phyloP scores from a whole-genome alignment of 345 rosid genomes.

The Lagerstroemia speciosa region DNA sequence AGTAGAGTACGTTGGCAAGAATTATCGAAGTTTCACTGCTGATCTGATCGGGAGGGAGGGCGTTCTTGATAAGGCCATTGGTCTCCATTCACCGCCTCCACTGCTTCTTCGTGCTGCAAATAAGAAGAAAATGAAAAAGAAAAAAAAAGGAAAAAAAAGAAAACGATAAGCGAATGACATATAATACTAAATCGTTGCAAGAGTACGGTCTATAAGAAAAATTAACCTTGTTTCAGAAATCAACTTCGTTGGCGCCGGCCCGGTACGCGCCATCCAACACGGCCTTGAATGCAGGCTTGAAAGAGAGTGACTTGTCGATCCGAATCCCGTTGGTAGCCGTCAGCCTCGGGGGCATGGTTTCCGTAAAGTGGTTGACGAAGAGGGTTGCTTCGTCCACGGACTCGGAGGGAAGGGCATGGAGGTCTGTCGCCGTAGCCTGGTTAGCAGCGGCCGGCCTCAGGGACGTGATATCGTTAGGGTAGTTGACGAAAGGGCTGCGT shows the following conservation, averaged over 20 bases:
- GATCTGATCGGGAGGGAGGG: neutral
- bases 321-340: slow-evolving; percentile 7
- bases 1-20: no score
- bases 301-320: slow-evolving; percentile 6
- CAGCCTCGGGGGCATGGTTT: slow-evolving; percentile 6
- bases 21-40: neutral
- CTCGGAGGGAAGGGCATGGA: no score
- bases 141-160: no score
- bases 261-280: slow-evolving; percentile 8
- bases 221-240: slow-evolving; percentile 16
- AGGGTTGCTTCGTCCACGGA: no score
- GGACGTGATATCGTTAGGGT: no score
- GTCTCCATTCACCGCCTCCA: slow-evolving; percentile 1
- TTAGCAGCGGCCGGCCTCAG: no score
- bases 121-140: no score
- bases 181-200: no score
- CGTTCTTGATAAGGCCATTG: slow-evolving; percentile 7
- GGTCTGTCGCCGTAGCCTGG: no score
- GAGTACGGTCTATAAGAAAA: neutral
- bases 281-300: slow-evolving; percentile 15
- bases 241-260: slow-evolving; percentile 10
- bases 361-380: neutral
- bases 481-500: slow-evolving; percentile 12
- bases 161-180: no score
- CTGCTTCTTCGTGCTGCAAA: slow-evolving; percentile 5